Evolutionary conservation across 1,139 yeast genomes (phyloP).

Genomic region (Nadsonia commutata): DNA sequence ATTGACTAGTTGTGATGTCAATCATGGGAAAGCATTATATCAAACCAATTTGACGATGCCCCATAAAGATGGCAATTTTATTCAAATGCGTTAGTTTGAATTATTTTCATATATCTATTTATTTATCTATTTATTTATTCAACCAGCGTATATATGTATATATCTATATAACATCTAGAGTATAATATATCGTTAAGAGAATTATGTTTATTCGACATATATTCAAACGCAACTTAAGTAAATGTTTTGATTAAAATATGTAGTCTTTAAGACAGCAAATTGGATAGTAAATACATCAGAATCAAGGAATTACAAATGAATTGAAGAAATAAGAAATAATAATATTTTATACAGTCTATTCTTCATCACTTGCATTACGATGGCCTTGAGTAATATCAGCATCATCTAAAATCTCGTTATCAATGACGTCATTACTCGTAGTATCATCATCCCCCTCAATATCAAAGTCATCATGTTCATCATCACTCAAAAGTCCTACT

Average conservation of each 20-base stretch:
- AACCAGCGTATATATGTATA: too few species aligned
- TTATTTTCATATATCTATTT: too few species aligned
- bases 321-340: constrained; percentile 3
- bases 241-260: background rate
- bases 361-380: constrained; percentile 6
- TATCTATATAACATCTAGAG: too few species aligned
- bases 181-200: too few species aligned
- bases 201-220: too few species aligned
- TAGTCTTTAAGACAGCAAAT: background rate
- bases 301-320: background rate
- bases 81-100: too few species aligned
- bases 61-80: constrained; percentile 4
- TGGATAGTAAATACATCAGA: constrained; percentile 1
- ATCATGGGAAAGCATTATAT: constrained; percentile 1
- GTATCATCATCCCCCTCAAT: constrained; percentile 15
- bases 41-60: constrained; percentile 3
- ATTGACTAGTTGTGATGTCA: background rate
- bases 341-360: constrained; percentile 6
- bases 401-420: constrained; percentile 12
- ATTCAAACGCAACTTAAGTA: background rate
- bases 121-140: too few species aligned
- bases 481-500: constrained; percentile 14
- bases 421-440: constrained; percentile 14
- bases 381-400: too few species aligned
- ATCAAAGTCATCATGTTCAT: constrained; percentile 14